A percentile compares a stretch with the other conserved stretches of the same genome.
These are phyloP conservation scores for Gracilaria caudata DNA, from an alignment of 23 red algal genomes.

Conservation along the genomic window DNA sequence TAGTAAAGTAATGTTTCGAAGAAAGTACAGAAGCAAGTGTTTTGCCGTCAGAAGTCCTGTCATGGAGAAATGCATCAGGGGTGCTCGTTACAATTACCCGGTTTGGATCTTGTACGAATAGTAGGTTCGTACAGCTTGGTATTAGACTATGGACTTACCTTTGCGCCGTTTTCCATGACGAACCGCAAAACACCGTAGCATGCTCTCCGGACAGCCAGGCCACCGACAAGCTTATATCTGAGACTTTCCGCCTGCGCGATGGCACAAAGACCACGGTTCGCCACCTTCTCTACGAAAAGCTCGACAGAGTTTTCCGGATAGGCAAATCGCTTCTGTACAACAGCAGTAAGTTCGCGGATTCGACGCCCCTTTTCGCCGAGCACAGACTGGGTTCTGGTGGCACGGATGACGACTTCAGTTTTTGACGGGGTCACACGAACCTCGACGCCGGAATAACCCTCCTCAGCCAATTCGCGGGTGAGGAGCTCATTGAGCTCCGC, in stretches of 20 bases:
- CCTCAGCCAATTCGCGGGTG: conserved; percentile 95
- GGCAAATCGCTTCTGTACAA: conserved; percentile 97
- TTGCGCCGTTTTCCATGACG: conserved; percentile 92
- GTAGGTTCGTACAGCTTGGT: not conserved
- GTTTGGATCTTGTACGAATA: not conserved
- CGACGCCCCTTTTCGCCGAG: conserved; percentile 93
- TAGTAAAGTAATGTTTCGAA: not conserved
- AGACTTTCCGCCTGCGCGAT: conserved; percentile 99
- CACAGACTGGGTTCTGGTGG: conserved; percentile 93
- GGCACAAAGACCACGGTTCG: conserved; percentile 96
- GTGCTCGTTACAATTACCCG: not conserved
- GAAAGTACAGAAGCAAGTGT: not conserved
- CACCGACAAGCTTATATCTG: conserved; percentile 97
- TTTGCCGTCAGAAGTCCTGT: not conserved
- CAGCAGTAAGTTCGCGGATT: conserved; percentile 96
- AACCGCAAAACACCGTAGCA: conserved; percentile 99
- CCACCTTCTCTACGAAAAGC: conserved; percentile 96
- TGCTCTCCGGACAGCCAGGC: conserved; percentile 93
- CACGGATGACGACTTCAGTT: conserved; percentile 95
- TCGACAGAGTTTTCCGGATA: conserved; percentile 86
- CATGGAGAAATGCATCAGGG: not conserved
- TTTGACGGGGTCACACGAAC: conserved; percentile 83
- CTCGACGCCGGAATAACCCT: conserved; percentile 98
- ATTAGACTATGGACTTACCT: conserved; percentile 34
- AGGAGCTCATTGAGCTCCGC: conserved; percentile 95